Evolutionary conservation across 306 rosid genomes (phyloP).

Genomic region (Notholithocarpus densiflorus): DNA sequence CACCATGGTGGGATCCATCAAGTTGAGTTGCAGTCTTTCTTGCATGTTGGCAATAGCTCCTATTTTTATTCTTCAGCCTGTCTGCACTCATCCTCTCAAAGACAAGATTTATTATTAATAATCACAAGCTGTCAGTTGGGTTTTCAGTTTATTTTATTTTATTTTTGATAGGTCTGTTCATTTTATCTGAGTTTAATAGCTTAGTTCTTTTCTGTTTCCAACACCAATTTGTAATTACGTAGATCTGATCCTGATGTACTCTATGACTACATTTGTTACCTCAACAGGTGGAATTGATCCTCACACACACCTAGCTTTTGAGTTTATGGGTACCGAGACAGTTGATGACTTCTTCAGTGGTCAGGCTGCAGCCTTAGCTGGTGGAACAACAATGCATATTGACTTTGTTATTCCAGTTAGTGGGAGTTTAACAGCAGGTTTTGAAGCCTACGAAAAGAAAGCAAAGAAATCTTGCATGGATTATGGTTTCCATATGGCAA

Average conservation of each 20-base stretch:
- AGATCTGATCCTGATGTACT: slow-evolving; percentile 6
- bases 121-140: not conserved
- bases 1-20: not conserved
- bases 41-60: not conserved
- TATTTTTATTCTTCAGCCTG: not conserved
- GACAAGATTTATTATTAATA: not conserved
- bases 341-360: slow-evolving; percentile 88
- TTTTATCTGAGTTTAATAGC: not conserved
- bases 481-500: slow-evolving; percentile 96
- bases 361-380: slow-evolving; percentile 98
- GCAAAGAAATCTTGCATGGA: slow-evolving; percentile 84
- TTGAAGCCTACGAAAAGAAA: slow-evolving; percentile 76
- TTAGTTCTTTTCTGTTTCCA: not conserved
- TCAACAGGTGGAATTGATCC: slow-evolving; percentile 96
- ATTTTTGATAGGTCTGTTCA: not conserved
- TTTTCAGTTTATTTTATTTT: not conserved
- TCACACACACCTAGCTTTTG: slow-evolving; percentile 79
- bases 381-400: slow-evolving; percentile 97
- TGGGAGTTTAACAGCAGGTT: slow-evolving; percentile 76
- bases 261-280: slow-evolving; percentile 19
- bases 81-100: not conserved
- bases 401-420: slow-evolving; percentile 77
- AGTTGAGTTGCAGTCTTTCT: slow-evolving; percentile 1
- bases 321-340: slow-evolving; percentile 65
- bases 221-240: not conserved